These are phyloP conservation scores for Chrysopogon serrulatus DNA, from an alignment of 176 grass and related monocot species.

Conservation along the genomic window DNA sequence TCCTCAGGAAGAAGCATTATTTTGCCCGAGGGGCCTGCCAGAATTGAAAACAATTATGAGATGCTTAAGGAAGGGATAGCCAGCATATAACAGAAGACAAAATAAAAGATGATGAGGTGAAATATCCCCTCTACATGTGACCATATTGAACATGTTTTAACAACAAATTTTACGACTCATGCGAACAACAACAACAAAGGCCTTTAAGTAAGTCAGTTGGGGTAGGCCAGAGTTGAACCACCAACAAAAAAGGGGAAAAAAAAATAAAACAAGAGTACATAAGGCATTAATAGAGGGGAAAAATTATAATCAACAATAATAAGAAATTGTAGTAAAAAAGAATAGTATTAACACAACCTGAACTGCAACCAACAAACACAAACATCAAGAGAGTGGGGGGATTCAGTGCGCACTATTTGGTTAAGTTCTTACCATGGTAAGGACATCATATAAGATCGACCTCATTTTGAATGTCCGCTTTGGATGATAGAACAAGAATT, in stretches of 20 bases:
- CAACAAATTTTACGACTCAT: neutral
- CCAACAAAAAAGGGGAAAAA: neutral
- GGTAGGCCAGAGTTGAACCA: neutral
- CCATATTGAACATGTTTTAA: neutral
- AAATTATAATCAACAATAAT: neutral
- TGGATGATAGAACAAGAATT: neutral
- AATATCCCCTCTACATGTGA: neutral
- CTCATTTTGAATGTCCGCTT: neutral
- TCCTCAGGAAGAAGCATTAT: constrained; percentile 95
- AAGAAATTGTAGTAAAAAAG: neutral
- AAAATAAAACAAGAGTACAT: neutral
- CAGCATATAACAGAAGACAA: neutral
- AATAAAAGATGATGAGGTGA: neutral
- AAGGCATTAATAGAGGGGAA: neutral
- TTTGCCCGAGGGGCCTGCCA: constrained; percentile 82
- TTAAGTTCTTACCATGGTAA: neutral
- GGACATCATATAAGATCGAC: neutral
- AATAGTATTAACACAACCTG: neutral
- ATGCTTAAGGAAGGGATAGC: neutral
- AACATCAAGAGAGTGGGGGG: neutral
- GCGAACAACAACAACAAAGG: neutral
- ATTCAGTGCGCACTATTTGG: neutral
- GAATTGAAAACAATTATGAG: neutral
- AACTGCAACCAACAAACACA: neutral
- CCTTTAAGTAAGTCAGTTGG: neutral